Percentiles rank a stretch among this genome's conserved stretches.
Conservation (phyloP, 1,139 yeast genomes). For the Diutina pseudorugosa region DNA sequence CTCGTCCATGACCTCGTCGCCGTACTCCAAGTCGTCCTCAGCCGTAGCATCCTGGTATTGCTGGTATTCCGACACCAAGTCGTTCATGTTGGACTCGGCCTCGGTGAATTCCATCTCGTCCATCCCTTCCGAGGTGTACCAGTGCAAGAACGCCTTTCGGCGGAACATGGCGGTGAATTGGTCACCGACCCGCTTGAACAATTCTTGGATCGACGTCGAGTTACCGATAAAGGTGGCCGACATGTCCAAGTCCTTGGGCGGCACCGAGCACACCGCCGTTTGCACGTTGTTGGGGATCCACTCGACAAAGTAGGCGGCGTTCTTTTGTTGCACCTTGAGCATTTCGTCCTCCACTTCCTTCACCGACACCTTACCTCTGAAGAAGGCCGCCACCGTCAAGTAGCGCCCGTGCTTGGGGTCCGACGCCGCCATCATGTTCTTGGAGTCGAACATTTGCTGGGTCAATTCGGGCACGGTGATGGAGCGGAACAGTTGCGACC, state of each 20-base stretch:
- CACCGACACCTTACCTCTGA: conserved; percentile 84
- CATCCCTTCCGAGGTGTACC: conserved; percentile 95
- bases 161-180: conserved; percentile 89
- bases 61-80: conserved; percentile 79
- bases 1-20: conserved; percentile 23
- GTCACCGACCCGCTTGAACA: conserved; percentile 80
- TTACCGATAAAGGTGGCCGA: conserved; percentile 88
- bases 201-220: conserved; percentile 84
- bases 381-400: conserved; percentile 88
- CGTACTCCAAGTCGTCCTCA: conserved; percentile 61
- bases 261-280: conserved; percentile 83
- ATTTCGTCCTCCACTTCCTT: conserved; percentile 93
- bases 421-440: conserved; percentile 92
- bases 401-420: conserved; percentile 88
- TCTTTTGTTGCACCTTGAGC: conserved; percentile 73
- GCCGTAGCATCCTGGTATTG: conserved; percentile 82
- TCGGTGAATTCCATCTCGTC: conserved; percentile 88
- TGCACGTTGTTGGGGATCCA: conserved; percentile 97
- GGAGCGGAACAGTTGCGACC: conserved; percentile 72
- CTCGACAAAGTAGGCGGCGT: conserved; percentile 76
- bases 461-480: conserved; percentile 84
- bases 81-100: conserved; percentile 71
- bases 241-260: conserved; percentile 79
- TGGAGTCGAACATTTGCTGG: conserved; percentile 85
- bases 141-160: conserved; percentile 89